Conservation (phyloP, 306 rosid species). For the Spatholobus suberectus region DNA sequence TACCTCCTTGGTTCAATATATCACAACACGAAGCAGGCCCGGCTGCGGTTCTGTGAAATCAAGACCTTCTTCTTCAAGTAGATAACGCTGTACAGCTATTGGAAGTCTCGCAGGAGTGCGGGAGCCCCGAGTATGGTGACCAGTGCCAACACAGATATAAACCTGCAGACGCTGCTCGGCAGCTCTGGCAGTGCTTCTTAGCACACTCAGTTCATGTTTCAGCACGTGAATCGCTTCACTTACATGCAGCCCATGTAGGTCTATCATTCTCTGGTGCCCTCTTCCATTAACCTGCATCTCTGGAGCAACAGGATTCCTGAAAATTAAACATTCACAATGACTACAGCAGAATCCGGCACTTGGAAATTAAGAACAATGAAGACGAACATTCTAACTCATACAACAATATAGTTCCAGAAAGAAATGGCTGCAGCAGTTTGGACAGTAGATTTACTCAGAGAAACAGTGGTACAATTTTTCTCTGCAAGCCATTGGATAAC, state of each 20-base stretch:
- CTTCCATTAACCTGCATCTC: slow-evolving; percentile 87
- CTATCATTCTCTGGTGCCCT: slow-evolving; percentile 89
- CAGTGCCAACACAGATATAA: slow-evolving; percentile 89
- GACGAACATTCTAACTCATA: background rate
- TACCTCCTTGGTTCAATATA: slow-evolving; percentile 70
- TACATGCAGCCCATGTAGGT: slow-evolving; percentile 89
- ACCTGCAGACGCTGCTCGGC: slow-evolving; percentile 81
- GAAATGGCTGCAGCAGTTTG: background rate
- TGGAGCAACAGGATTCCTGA: slow-evolving; percentile 76
- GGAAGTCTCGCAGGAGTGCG: slow-evolving; percentile 95
- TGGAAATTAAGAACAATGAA: background rate
- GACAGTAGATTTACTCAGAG: background rate
- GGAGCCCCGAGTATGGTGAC: slow-evolving; percentile 94
- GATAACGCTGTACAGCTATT: slow-evolving; percentile 81
- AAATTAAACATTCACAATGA: slow-evolving; percentile 30
- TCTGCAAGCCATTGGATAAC: background rate
- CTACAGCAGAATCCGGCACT: slow-evolving; percentile 17
- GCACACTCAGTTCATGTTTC: slow-evolving; percentile 77
- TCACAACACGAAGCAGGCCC: slow-evolving; percentile 83
- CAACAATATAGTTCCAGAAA: background rate
- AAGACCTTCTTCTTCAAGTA: slow-evolving; percentile 94
- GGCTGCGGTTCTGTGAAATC: slow-evolving; percentile 89
- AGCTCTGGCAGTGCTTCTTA: slow-evolving; percentile 85
- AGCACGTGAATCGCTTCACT: slow-evolving; percentile 88
- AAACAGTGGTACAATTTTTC: background rate